Evolutionary conservation across 2,329 filamentous ascomycete genomes (phyloP), one percentile per base, ranked within the genome.

Genomic region (Chaetothyriales sp.): DNA sequence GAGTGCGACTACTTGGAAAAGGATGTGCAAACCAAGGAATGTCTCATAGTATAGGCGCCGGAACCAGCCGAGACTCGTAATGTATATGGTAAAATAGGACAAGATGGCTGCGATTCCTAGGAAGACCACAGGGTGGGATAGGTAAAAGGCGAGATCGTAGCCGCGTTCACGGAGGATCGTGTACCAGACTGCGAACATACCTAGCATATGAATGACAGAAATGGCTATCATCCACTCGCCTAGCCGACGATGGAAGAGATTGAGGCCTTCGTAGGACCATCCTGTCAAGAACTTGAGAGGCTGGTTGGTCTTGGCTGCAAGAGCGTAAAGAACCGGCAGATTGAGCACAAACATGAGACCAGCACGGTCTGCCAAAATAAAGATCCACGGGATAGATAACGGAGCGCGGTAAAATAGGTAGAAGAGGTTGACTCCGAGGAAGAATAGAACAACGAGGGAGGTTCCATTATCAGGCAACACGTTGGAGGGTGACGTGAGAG

Each of bases 211-310:
- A 0, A 82, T 54, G 0, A 77, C 58, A 1, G 78, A 79, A 43
- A 77, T 69, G n/a, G 81, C 64, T 61, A 78, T 82, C 65, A 83
- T 71, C 25, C 77, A 63, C 62, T 83, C 80, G 20, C 81, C 80
- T 1, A 83, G 70, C 4, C 80, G 72, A 37, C 81, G 76, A 62
- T 85, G 81, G 51, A 83, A 74, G 46, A 84, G 76, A 61, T 84
- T 83, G 44, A 84, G 68, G 4, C 77, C 74, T 64, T 84, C 81
- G 60, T 85, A 85, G 0, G 80, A 83, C 56, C 76, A 74, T 3
- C 81, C 80, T 0, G 80, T 83, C 18, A 85, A 66, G 1, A 71
- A 58, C 53, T 77, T 76, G 33, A 84, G 61, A 0, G 81, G 81
- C 56, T 83, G 80, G 54, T 80, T 84, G 18, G 54, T 60, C 63